These are phyloP conservation scores for Misopates orontium DNA, from an alignment of 257 asterid genomes.

Conservation along the genomic window DNA sequence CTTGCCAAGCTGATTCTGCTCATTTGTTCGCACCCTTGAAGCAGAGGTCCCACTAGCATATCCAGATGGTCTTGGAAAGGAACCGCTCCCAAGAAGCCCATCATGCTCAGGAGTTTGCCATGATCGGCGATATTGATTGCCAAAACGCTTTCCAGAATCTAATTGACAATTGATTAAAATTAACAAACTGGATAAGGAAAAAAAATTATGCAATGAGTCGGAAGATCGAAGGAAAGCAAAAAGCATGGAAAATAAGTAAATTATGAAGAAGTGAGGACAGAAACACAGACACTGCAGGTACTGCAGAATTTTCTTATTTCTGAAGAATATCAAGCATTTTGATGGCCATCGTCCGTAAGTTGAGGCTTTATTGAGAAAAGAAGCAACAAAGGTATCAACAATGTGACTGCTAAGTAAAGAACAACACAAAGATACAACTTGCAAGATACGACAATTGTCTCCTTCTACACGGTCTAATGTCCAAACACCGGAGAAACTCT, in stretches of 20 bases:
- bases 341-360: conserved; percentile 4
- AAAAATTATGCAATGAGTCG: conserved; percentile 4
- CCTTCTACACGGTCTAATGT: not conserved
- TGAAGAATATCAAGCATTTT: conserved; percentile 12
- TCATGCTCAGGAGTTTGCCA: conserved; percentile 94
- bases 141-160: conserved; percentile 75
- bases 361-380: conserved; percentile 4
- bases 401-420: conserved; percentile 10
- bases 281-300: not conserved
- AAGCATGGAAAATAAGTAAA: conserved; percentile 6
- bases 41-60: conserved; percentile 60
- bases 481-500: not conserved
- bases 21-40: conserved; percentile 57
- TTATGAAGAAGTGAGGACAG: not conserved
- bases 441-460: not conserved
- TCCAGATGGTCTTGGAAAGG: conserved; percentile 84
- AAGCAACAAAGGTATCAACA: not conserved
- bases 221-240: conserved; percentile 1
- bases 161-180: conserved; percentile 21
- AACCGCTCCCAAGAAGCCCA: conserved; percentile 98
- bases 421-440: conserved; percentile 5
- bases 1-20: conserved; percentile 60
- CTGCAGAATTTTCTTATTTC: conserved; percentile 1
- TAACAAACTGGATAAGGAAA: not conserved
- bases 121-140: conserved; percentile 61